Conservation (phyloP, 208 protist species). For the Vickermania ingenoplastis region DNA sequence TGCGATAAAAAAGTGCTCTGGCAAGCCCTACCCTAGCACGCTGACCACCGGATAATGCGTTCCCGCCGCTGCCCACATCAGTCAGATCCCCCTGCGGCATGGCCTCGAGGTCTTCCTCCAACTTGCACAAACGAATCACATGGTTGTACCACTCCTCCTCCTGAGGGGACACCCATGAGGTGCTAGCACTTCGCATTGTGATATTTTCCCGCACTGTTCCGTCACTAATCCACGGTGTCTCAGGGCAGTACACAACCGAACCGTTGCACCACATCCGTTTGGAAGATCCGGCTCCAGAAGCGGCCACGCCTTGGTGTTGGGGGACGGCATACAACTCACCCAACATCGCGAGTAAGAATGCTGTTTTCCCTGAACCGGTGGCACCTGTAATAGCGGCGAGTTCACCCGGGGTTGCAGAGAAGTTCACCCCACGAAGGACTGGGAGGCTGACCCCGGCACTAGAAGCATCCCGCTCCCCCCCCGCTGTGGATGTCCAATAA, state of each 20-base stretch:
- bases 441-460: slow-evolving; percentile 2
- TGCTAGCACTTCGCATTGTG: slow-evolving; percentile 30
- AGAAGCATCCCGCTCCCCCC: neutral
- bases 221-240: slow-evolving; percentile 87
- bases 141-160: slow-evolving; percentile 48
- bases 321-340: slow-evolving; percentile 42
- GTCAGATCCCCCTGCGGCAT: slow-evolving; percentile 82
- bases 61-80: slow-evolving; percentile 73
- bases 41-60: slow-evolving; percentile 82
- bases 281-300: neutral
- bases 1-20: slow-evolving; percentile 54
- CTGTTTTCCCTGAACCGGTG: slow-evolving; percentile 75
- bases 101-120: slow-evolving; percentile 68
- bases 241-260: slow-evolving; percentile 66
- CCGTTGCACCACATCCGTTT: slow-evolving; percentile 21
- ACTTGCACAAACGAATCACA: slow-evolving; percentile 54
- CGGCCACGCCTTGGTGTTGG: neutral
- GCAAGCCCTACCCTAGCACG: slow-evolving; percentile 77
- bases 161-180: slow-evolving; percentile 1
- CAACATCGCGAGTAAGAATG: slow-evolving; percentile 71
- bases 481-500: slow-evolving; percentile 10
- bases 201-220: slow-evolving; percentile 93
- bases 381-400: slow-evolving; percentile 71
- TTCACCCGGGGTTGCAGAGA: slow-evolving; percentile 51
- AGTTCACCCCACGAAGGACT: slow-evolving; percentile 40